Base-by-base conservation (phyloP, 2,329 filamentous ascomycete species). In the Rasamsonia emersonii region DNA sequence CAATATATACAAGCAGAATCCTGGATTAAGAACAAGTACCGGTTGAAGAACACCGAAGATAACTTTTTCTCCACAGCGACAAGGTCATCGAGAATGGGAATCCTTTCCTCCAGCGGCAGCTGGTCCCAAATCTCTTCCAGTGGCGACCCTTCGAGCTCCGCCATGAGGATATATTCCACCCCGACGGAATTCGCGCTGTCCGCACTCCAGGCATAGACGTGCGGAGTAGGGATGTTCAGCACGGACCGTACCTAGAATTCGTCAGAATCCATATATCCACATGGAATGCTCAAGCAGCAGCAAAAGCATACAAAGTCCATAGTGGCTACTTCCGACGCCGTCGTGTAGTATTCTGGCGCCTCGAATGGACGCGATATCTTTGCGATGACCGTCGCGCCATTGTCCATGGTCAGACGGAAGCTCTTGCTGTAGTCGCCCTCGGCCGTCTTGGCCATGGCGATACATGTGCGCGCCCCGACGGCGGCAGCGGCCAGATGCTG, bases 41-140 rank as follows among this genome's bases (percentile, higher is more conserved):
- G n/a, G n/a, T n/a, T n/a, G n/a, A n/a, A n/a, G n/a, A n/a, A 51
- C 9, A 58, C 28, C 5, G 51, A 53, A n/a, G 57, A 37, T 32
- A 63, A 43, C 37, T 60, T 62, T 39, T 45, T 45, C 43, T 62
- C 47, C 4, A 62, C 45, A 3, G 32, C 24, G 4, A 61, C 47
- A 14, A 64, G 26, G 18, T 57, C 50, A 20, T 55, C 40, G 26
- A 47, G 39, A 19, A 44, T 37, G 3, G 23, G 11, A 7, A 46
- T 24, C 20, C 33, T 44, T 38, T 32, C n/a, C n/a, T n/a, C n/a
- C n/a, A n/a, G n/a, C 33, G 46, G 45, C 11, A 54, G 30, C 9
- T 49, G 38, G 33, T 41, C 25, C 52, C 47, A 58, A 18, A 50
- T 24, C 9, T 32, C 39, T 21, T 41, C 40, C 19, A 56, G 39